Evolutionary conservation across 2,329 filamentous ascomycete genomes (phyloP), one percentile per base, ranked within the genome.

Genomic region (Talaromyces albobiverticillius): DNA sequence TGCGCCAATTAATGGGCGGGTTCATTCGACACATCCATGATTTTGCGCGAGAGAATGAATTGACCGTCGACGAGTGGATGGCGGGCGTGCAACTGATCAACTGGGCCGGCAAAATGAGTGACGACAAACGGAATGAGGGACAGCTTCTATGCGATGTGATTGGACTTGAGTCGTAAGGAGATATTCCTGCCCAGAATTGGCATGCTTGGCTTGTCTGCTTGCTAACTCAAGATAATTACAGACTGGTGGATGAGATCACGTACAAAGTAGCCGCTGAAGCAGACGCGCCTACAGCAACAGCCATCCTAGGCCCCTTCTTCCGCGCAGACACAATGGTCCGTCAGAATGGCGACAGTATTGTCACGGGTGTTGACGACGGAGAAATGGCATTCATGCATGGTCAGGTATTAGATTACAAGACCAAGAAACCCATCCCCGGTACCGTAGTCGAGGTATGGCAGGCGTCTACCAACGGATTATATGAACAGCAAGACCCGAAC

Each of bases 251-350:
- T 68, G 88, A 93, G 68, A 93, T 94, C 65, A 89, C 87, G 53
- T 87, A 85, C 73, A 85, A 83, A 57, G 76, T 82, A 48, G 79
- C 81, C 26, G 74, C 79, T 51, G 74, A 76, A 13, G 65, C 74
- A 13, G 78, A 80, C 36, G 77, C 76, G 1, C 78, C 84, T 10
- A 94, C 89, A 4, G 82, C 88, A 2, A 88, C 88, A 3, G 85
- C 90, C 38, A 90, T 95, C 60, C 81, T 95, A 0, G 90, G 90
- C 0, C 90, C 90, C 1, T 95, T 95, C 75, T 95, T 89, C 82
- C 82, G 89, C 5, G 79, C 83, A 41, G 81, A 91, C 61, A 84
- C 89, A 0, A 89, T 90, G 4, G 73, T 81, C 55, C 81, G 86
- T 45, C 73, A 83, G n/a, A 88, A 88, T 65, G 90, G 88, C 47